phyloP scores from a whole-genome alignment of 192 early-diverging fungal species.

The Geosiphon pyriformis region DNA sequence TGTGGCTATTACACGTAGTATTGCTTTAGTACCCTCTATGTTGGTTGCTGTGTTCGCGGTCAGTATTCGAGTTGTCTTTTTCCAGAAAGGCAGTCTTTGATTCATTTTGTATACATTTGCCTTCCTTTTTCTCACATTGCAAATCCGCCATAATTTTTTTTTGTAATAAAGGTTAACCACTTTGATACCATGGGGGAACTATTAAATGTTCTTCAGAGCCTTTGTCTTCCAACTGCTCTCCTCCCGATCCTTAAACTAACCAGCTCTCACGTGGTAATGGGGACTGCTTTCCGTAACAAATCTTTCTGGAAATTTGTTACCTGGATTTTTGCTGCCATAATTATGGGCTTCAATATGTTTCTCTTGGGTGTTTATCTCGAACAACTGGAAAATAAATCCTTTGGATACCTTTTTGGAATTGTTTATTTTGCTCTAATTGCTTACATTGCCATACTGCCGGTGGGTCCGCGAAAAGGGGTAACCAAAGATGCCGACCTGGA shows the following conservation, averaged over 20 bases:
- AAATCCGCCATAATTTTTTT: background rate
- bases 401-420: conserved; percentile 23
- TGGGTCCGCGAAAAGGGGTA: background rate
- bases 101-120: background rate
- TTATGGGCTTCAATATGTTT: conserved; percentile 54
- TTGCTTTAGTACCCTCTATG: conserved; percentile 63
- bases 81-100: too few species aligned
- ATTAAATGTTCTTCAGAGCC: conserved; percentile 63
- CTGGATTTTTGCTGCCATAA: conserved; percentile 45
- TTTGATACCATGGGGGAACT: conserved; percentile 65
- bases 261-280: conserved; percentile 47
- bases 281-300: conserved; percentile 25
- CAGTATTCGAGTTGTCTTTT: conserved; percentile 2
- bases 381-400: conserved; percentile 17
- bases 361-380: conserved; percentile 35
- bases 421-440: conserved; percentile 24
- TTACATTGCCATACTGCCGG: conserved; percentile 17
- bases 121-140: background rate
- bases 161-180: conserved; percentile 22
- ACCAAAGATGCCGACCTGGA: background rate
- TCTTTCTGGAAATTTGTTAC: conserved; percentile 25
- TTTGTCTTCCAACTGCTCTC: conserved; percentile 59
- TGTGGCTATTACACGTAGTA: conserved; percentile 51
- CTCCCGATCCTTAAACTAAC: conserved; percentile 60
- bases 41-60: conserved; percentile 54